Conservation (phyloP, 768 basidiomycete species). For the Mycena galopus region DNA sequence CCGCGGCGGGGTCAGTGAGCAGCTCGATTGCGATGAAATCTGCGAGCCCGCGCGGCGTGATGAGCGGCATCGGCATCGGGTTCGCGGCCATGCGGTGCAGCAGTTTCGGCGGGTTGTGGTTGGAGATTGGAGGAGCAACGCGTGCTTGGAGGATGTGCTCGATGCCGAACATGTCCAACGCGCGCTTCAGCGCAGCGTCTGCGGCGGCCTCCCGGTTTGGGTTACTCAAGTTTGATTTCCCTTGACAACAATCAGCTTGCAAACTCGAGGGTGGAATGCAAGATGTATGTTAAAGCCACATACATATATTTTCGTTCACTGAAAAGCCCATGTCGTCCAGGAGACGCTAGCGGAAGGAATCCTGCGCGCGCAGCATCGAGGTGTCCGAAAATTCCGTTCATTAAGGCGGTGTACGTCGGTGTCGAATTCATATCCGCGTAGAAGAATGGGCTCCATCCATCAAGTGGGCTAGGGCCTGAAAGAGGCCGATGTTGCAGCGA, state of each 20-base stretch:
- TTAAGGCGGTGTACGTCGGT: background rate
- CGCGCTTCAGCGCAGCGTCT: conserved; percentile 23
- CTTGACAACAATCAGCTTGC: background rate
- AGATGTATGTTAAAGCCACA: background rate
- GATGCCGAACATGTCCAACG: conserved; percentile 29
- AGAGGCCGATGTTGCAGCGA: background rate
- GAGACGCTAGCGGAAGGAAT: conserved; percentile 25
- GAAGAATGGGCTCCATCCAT: background rate
- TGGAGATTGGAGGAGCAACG: background rate
- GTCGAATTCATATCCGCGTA: background rate
- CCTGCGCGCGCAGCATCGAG: conserved; percentile 26
- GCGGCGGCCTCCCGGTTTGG: conserved; percentile 17
- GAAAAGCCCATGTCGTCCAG: conserved; percentile 33
- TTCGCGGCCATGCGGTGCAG: background rate
- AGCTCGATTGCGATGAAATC: conserved; percentile 10
- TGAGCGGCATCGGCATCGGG: conserved; percentile 12
- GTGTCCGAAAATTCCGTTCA: conserved; percentile 28
- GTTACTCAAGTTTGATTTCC: conserved; percentile 27
- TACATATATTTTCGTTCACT: conserved; percentile 32
- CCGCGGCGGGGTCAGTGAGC: background rate
- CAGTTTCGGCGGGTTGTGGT: no score
- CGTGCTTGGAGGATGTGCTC: conserved; percentile 27
- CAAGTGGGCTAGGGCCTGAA: no score
- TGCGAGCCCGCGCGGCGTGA: conserved; percentile 8
- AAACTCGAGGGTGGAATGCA: background rate